These are phyloP conservation scores for Trichoderma hamatum DNA, from an alignment of 2,329 filamentous ascomycete species.

Conservation along the genomic window DNA sequence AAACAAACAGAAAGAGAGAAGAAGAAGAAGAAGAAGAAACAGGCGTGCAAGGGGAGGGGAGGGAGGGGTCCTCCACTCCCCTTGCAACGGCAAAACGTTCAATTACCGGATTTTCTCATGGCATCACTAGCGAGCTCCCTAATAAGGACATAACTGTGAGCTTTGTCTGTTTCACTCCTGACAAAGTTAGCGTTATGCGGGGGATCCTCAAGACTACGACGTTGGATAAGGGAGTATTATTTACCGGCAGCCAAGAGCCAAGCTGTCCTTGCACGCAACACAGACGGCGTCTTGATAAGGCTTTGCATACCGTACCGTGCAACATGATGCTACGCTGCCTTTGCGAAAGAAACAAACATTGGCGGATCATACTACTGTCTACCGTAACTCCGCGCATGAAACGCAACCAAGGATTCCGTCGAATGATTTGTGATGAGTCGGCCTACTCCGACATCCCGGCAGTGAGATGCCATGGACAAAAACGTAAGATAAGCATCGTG, in stretches of 20 bases:
- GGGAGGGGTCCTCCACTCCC: not conserved
- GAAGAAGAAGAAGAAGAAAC: not conserved
- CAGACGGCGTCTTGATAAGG: not conserved
- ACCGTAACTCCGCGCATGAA: not conserved
- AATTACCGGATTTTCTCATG: constrained; percentile 6
- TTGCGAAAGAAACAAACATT: not conserved
- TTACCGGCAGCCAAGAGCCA: not conserved
- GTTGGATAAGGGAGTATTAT: not conserved
- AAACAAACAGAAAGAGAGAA: not conserved
- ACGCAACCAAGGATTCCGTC: not conserved
- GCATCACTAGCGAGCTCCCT: not conserved
- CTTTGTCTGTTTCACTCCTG: constrained; percentile 3
- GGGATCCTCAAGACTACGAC: not conserved
- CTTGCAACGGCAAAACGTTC: not conserved
- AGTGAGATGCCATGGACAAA: not conserved
- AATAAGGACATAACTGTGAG: not conserved
- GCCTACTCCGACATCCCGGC: constrained; percentile 6
- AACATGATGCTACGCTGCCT: not conserved
- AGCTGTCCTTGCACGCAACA: not conserved
- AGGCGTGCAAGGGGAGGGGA: not conserved
- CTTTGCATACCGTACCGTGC: not conserved
- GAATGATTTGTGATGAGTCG: constrained; percentile 10
- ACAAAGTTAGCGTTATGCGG: constrained; percentile 14
- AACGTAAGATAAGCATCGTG: constrained; percentile 17
- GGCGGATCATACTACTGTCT: not conserved